These are phyloP conservation scores for Pseudogymnoascus sp. DNA, from an alignment of 2,329 filamentous ascomycete species.

Conservation along the genomic window DNA sequence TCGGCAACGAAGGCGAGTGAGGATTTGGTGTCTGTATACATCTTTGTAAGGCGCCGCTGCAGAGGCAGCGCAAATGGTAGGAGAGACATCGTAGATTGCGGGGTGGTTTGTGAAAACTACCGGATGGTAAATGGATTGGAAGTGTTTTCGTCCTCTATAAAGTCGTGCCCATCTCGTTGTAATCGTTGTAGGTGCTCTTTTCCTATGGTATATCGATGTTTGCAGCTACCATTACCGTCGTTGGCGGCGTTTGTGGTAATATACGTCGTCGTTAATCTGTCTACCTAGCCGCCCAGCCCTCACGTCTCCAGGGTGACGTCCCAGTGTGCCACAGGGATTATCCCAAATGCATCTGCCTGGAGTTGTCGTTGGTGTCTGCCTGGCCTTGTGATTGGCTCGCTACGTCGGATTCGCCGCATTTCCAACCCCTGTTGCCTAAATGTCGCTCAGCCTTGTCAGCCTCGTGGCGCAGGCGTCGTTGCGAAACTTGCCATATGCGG, in stretches of 20 bases:
- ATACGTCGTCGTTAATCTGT: not conserved
- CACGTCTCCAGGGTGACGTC: not conserved
- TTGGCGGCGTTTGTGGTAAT: not conserved
- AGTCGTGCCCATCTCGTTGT: not conserved
- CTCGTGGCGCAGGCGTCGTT: not conserved
- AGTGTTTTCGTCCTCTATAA: not conserved
- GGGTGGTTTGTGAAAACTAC: not conserved
- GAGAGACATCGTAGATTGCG: not conserved
- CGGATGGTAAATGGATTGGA: not conserved
- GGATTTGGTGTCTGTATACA: slow-evolving; percentile 76
- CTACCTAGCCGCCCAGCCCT: not conserved
- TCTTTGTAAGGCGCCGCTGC: slow-evolving; percentile 56
- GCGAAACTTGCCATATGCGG: too few relatives aligned
- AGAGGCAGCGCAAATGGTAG: slow-evolving; percentile 32
- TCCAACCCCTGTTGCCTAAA: not conserved
- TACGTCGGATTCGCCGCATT: not conserved
- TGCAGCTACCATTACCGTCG: not conserved
- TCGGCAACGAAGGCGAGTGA: slow-evolving; percentile 65
- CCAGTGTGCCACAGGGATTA: not conserved
- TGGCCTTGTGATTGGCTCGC: not conserved
- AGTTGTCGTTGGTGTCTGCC: not conserved
- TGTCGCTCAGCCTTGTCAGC: not conserved
- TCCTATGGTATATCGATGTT: not conserved
- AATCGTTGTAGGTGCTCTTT: not conserved
- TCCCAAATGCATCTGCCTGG: slow-evolving; percentile 1